Base-by-base conservation (phyloP, 441 rosid species). In the Pelargonium fulgidum region DNA sequence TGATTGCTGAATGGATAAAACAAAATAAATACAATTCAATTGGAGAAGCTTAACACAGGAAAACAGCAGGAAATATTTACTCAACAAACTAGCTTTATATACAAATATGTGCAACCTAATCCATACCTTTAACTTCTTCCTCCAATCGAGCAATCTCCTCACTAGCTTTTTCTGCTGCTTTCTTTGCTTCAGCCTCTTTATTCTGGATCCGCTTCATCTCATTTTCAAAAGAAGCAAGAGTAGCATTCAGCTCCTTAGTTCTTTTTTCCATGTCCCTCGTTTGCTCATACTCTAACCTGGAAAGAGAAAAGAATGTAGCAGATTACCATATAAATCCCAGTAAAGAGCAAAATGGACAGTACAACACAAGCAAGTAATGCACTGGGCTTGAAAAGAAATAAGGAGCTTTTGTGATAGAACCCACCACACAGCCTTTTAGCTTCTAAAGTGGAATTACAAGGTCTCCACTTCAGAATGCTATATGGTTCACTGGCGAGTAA, bases 231-330 rank as follows among this genome's bases (percentile, higher is more conserved):
- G 82, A 62, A 77, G 61, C 77, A 50, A 92, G 73, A 73, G 94
- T 82, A 73, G 89, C 78, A 77, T 92, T 97, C 80, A 95, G 83
- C 83, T 87, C 90, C 75, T 72, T 86, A 78, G 87, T 89, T 66
- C 93, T 80, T 76, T 92, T 86, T 44, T 89, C 96, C 82, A 88
- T 88, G 78, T 92, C 99, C 71, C 97, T 88, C 79, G 87, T 92
- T 66, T 87, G 93, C 84, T 92, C 97, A 77, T 92, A 95, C 76
- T 92, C 97, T 89, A 95, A 76, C 90, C 99, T 92, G 82, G 19
- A 64, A 45, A 61, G 54, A 29, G 9, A 61, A 71, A 52, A 62
- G 44, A 29, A 50, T 7, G 45, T 42, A 26, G 45, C 65, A 33
- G 59, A 47, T 50, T n/a, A 63, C n/a, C 58, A 64, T 58, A 41